phyloP scores from a whole-genome alignment of 148 eudicot species.

The Mesembryanthemum crystallinum region DNA sequence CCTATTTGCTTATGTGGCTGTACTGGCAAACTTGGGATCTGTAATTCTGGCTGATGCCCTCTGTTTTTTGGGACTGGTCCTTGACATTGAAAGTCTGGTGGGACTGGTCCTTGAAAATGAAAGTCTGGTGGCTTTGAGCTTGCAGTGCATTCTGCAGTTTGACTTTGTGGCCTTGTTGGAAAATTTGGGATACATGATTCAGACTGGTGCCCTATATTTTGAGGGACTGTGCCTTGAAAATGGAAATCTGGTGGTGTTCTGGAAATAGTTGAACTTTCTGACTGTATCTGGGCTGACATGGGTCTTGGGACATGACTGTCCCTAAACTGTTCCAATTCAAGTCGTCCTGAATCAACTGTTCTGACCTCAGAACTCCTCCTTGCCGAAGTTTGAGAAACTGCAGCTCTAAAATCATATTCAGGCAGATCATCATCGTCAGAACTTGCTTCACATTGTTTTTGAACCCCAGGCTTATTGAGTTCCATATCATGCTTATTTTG shows the following conservation, averaged over 20 bases:
- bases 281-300: constrained; percentile 20
- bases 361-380: constrained; percentile 21
- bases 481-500: constrained; percentile 26
- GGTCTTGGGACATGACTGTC: neutral
- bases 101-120: constrained; percentile 21
- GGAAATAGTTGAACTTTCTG: constrained; percentile 26
- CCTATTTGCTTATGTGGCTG: constrained; percentile 19
- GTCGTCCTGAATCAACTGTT: constrained; percentile 12
- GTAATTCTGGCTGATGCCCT: constrained; percentile 22
- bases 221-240: constrained; percentile 16
- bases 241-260: constrained; percentile 20
- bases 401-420: constrained; percentile 58
- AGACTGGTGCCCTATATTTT: constrained; percentile 13
- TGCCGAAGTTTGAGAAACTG: constrained; percentile 22
- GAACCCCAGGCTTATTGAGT: constrained; percentile 23
- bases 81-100: constrained; percentile 19
- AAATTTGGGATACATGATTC: constrained; percentile 19
- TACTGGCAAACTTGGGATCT: constrained; percentile 15
- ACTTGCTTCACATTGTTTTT: constrained; percentile 23
- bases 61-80: constrained; percentile 16
- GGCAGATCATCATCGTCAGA: constrained; percentile 73
- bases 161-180: constrained; percentile 22
- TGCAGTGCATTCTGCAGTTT: neutral
- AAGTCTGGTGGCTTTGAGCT: constrained; percentile 24
- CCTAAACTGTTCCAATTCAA: constrained; percentile 5